Conservation (phyloP, 2,329 filamentous ascomycete genomes). For the Aspergillus sergii region DNA sequence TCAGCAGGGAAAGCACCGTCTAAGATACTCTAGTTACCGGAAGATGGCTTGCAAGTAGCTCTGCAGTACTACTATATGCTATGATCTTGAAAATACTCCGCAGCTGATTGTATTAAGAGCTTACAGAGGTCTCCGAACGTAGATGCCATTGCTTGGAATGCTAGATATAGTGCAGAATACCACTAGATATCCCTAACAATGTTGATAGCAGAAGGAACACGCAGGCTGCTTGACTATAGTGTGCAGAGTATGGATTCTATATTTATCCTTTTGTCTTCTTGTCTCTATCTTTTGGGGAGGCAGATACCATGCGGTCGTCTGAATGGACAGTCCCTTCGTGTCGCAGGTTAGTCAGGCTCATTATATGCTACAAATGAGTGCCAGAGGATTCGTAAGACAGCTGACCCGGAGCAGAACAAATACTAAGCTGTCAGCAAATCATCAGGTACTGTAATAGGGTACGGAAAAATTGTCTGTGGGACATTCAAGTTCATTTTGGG, state of each 20-base stretch:
- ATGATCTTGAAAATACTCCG: neutral
- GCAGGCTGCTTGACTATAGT: neutral
- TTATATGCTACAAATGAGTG: too few species aligned
- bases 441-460: too few species aligned
- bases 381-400: too few species aligned
- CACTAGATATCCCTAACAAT: neutral
- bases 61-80: neutral
- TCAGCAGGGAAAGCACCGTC: neutral
- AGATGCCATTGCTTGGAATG: neutral
- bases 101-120: neutral
- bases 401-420: too few species aligned
- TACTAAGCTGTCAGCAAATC: too few species aligned
- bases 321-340: neutral
- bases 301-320: neutral
- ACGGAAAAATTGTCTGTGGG: too few species aligned
- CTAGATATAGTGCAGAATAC: neutral
- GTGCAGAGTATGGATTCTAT: neutral
- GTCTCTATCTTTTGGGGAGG: too few species aligned
- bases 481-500: too few species aligned
- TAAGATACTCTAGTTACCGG: neutral
- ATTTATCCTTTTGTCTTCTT: neutral
- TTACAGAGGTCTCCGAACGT: neutral
- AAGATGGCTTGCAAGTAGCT: neutral
- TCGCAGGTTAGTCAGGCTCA: neutral
- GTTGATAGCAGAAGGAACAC: neutral